A percentile compares a stretch with the other conserved stretches of the same genome.
Evolutionary conservation across 768 basidiomycete genomes (phyloP).

Genomic region (Hypholoma sublateritium): DNA sequence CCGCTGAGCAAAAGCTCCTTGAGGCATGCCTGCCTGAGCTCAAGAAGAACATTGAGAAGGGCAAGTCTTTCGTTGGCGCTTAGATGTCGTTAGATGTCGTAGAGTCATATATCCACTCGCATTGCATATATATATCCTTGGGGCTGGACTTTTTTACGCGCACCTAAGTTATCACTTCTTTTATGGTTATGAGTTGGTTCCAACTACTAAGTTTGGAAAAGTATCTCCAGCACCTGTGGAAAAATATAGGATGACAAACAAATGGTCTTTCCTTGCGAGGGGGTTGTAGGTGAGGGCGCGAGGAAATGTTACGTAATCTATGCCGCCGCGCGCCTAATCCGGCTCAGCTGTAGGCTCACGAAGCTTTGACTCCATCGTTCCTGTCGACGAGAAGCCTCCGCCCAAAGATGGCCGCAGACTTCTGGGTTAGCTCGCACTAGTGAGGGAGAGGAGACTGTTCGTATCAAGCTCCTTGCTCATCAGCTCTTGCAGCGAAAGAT

Average conservation of each 20-base stretch:
- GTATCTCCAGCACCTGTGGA: too few relatives aligned
- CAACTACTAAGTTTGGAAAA: too few relatives aligned
- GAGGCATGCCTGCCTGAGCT: constrained; percentile 88
- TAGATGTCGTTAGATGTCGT: constrained; percentile 19
- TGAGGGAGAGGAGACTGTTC: constrained; percentile 39
- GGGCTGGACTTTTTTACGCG: neutral
- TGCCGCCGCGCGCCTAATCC: too few relatives aligned
- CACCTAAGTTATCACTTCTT: neutral
- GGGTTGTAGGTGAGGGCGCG: too few relatives aligned
- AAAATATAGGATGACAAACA: too few relatives aligned
- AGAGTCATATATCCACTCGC: neutral
- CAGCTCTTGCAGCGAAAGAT: constrained; percentile 69
- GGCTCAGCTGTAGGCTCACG: too few relatives aligned
- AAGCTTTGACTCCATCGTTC: too few relatives aligned
- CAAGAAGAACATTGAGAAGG: constrained; percentile 98
- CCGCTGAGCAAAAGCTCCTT: constrained; percentile 83
- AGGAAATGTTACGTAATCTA: too few relatives aligned
- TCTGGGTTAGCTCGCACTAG: constrained; percentile 92
- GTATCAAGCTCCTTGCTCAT: constrained; percentile 17
- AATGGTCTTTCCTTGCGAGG: too few relatives aligned
- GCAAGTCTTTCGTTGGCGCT: constrained; percentile 67
- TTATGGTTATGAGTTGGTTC: too few relatives aligned
- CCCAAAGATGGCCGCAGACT: constrained; percentile 77
- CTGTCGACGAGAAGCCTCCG: too few relatives aligned
- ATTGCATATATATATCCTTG: neutral